A percentile compares a stretch with the other conserved stretches of the same genome.
Evolutionary conservation across 768 basidiomycete genomes (phyloP).

Genomic region (Phanerochaete carnosa): DNA sequence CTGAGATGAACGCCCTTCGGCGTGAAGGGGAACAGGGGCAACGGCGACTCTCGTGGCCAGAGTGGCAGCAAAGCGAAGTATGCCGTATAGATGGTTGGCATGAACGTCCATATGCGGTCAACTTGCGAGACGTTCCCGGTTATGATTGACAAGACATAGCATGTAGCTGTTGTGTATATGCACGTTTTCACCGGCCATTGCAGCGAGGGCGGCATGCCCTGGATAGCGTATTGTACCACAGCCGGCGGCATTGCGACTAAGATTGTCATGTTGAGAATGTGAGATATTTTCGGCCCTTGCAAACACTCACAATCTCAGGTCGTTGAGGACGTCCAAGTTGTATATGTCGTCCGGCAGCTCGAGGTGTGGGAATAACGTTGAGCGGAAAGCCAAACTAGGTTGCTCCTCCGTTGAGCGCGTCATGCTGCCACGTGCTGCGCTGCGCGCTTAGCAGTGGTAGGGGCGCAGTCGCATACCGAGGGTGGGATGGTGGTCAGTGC

Average conservation of each 20-base stretch:
- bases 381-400: neutral
- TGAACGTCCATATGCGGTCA: slow-evolving; percentile 72
- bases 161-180: slow-evolving; percentile 38
- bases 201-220: slow-evolving; percentile 23
- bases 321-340: no score
- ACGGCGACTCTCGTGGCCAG: slow-evolving; percentile 35
- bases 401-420: neutral
- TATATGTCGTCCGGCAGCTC: neutral
- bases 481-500: no score
- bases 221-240: slow-evolving; percentile 6
- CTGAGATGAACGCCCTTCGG: slow-evolving; percentile 40
- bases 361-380: neutral
- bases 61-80: slow-evolving; percentile 80
- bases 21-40: slow-evolving; percentile 54
- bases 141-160: slow-evolving; percentile 60
- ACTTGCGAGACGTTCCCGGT: slow-evolving; percentile 86
- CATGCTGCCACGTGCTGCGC: neutral
- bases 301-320: no score
- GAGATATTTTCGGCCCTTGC: no score
- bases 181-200: slow-evolving; percentile 66
- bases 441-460: no score
- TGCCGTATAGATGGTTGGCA: slow-evolving; percentile 79
- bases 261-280: neutral
- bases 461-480: no score
- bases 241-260: slow-evolving; percentile 8